These are phyloP conservation scores for Podaxis mareebaensis DNA, from an alignment of 768 basidiomycete genomes.

Conservation along the genomic window DNA sequence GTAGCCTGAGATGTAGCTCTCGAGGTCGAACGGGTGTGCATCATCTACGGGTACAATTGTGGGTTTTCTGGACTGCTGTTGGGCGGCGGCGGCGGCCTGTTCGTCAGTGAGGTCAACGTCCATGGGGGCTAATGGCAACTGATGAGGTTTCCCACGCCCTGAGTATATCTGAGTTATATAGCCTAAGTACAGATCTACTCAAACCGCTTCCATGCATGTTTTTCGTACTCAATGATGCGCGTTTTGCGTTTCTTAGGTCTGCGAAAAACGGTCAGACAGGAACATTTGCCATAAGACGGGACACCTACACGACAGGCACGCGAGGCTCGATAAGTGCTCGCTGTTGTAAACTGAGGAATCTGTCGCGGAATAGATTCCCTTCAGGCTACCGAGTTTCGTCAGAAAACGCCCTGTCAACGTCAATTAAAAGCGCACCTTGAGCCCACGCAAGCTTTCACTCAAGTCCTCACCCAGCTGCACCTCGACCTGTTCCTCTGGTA, in stretches of 20 bases:
- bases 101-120: conserved; percentile 42
- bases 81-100: conserved; percentile 26
- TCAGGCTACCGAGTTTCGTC: conserved; percentile 61
- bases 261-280: neutral
- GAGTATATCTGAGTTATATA: conserved; percentile 6
- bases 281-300: conserved; percentile 2
- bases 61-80: conserved; percentile 24
- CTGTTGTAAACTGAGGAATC: conserved; percentile 86
- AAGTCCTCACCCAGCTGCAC: conserved; percentile 93
- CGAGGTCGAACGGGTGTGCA: conserved; percentile 85
- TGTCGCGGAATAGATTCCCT: conserved; percentile 90
- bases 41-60: conserved; percentile 62
- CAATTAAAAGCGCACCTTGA: conserved; percentile 64
- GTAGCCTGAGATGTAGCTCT: conserved; percentile 75
- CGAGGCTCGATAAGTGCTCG: conserved; percentile 87
- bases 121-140: conserved; percentile 29
- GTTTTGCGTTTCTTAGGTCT: conserved; percentile 55
- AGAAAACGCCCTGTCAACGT: neutral
- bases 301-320: conserved; percentile 66
- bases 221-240: conserved; percentile 69
- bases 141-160: conserved; percentile 17
- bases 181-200: conserved; percentile 33
- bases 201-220: conserved; percentile 79
- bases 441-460: conserved; percentile 75
- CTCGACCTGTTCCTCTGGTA: conserved; percentile 66